A percentile compares a stretch with the other conserved stretches of the same genome.
Conservation (phyloP, 1,139 yeast species). For the Taphrina flavorubra region DNA sequence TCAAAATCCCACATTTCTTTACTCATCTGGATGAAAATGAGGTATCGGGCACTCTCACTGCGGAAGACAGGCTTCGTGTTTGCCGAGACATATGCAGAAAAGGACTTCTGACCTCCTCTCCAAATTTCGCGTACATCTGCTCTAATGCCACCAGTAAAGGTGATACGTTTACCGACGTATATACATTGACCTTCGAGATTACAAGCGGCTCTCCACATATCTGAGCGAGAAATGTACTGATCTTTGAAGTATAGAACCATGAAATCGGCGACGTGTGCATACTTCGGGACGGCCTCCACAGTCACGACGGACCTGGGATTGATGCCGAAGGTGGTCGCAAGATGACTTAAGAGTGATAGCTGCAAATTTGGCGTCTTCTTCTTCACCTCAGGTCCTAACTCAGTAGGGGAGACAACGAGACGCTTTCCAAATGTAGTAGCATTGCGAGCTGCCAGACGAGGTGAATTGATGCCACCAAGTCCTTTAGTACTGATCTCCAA, state of each 20-base stretch:
- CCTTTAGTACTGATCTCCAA: slow-evolving; percentile 21
- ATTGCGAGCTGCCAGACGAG: slow-evolving; percentile 15
- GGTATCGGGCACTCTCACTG: slow-evolving; percentile 84
- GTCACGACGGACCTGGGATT: slow-evolving; percentile 33
- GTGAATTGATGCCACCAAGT: neutral
- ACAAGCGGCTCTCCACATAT: slow-evolving; percentile 87
- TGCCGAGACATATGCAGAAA: slow-evolving; percentile 68
- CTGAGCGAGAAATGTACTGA: slow-evolving; percentile 81
- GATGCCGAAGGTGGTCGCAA: slow-evolving; percentile 31
- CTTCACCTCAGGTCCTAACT: slow-evolving; percentile 31
- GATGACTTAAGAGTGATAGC: slow-evolving; percentile 34
- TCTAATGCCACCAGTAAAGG: slow-evolving; percentile 67
- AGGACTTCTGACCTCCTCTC: slow-evolving; percentile 63
- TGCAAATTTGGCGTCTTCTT: slow-evolving; percentile 43
- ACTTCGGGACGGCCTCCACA: slow-evolving; percentile 49
- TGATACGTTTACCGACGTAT: slow-evolving; percentile 67
- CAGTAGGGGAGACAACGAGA: slow-evolving; percentile 28
- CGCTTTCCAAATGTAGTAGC: neutral
- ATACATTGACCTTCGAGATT: slow-evolving; percentile 67
- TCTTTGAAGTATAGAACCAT: slow-evolving; percentile 84
- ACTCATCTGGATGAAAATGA: slow-evolving; percentile 84
- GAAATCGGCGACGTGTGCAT: slow-evolving; percentile 71
- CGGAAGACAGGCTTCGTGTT: slow-evolving; percentile 82
- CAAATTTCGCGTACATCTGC: slow-evolving; percentile 72
- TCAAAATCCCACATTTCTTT: slow-evolving; percentile 99